Evolutionary conservation across 257 asterid species (phyloP), one percentile per base, ranked within the genome.

Genomic region (Apocynum venetum): DNA sequence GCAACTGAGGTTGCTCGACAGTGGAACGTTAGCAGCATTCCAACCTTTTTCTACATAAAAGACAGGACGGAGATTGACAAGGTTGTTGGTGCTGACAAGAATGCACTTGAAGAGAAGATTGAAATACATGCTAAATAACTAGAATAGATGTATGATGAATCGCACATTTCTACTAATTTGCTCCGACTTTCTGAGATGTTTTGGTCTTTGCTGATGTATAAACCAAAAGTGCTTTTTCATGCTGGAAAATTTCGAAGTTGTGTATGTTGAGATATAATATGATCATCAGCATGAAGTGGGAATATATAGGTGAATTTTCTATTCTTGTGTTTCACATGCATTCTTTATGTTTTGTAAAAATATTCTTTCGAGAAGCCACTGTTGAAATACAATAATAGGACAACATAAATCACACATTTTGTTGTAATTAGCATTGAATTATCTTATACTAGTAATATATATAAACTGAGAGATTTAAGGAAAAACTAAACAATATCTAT

Each of bases 1-100:
- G 92, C 89, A 3, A 51, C 44, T 8, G 92, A 84, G 10, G 93
- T 84, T 8, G 98, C 95, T 79, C 73, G 77, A 2, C 79, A 79
- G 76, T 89, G 91, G 88, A 78, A 85, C 2, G 19, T 89, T 43
- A 91, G 91, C 85, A 87, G 91, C n/a, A 80, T 92, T 49, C 98
- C 97, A 1, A 76, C 87, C 71, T 94, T 94, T 87, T 85, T 88
- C 87, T 86, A 88, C 8, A 68, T 92, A 53, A 89, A 83, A 84
- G 78, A 92, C 2, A 93, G 93, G 25, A 83, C 72, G 77, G 92
- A 86, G 88, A 79, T 94, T 56, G 98, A 94, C 80, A 77, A 79
- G 73, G 51, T 88, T 0, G 84, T 88, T 6, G 92, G 95, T n/a
- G 89, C 86, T 17, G 92, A 88, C 84, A 87, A 75, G 76, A 77